phyloP scores from a whole-genome alignment of 306 rosid genomes.

The Casuarina equisetifolia region DNA sequence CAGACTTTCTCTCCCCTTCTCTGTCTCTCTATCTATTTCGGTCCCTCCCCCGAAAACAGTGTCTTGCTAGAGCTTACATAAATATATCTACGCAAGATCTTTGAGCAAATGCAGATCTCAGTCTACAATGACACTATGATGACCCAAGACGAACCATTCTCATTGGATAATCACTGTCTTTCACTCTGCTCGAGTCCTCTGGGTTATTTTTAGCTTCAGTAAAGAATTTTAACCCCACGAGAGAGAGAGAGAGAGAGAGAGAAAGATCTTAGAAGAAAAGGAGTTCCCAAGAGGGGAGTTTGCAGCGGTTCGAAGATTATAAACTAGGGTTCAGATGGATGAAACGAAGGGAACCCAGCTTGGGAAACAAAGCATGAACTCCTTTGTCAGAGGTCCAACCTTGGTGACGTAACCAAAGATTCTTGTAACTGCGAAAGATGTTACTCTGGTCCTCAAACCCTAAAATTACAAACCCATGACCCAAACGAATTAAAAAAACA shows the following conservation, averaged over 20 bases:
- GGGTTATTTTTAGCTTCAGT: conserved; percentile 23
- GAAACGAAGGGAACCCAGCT: conserved; percentile 36
- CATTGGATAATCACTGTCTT: conserved; percentile 43
- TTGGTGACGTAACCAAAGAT: conserved; percentile 88
- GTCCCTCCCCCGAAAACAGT: not conserved
- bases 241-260: conserved; percentile 6
- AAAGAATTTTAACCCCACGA: conserved; percentile 32
- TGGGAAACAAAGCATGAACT: conserved; percentile 61
- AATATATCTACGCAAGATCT: conserved; percentile 55
- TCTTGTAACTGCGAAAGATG: conserved; percentile 43
- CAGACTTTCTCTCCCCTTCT: conserved; percentile 10
- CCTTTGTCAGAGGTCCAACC: conserved; percentile 68
- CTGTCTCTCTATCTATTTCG: conserved; percentile 11
- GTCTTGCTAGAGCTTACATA: conserved; percentile 42
- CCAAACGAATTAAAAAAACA: conserved; percentile 28
- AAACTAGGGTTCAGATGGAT: conserved; percentile 47
- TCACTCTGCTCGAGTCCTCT: conserved; percentile 29
- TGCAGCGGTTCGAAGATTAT: conserved; percentile 26
- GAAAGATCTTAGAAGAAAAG: not conserved
- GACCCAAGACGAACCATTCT: conserved; percentile 27
- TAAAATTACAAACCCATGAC: conserved; percentile 48
- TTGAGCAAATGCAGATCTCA: conserved; percentile 42
- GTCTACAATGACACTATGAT: conserved; percentile 46
- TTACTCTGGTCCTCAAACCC: conserved; percentile 51
- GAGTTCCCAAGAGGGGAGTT: conserved; percentile 9